Evolutionary conservation across 2,329 filamentous ascomycete genomes (phyloP), one percentile per base, ranked within the genome.

Genomic region (Monosporascus sp.): DNA sequence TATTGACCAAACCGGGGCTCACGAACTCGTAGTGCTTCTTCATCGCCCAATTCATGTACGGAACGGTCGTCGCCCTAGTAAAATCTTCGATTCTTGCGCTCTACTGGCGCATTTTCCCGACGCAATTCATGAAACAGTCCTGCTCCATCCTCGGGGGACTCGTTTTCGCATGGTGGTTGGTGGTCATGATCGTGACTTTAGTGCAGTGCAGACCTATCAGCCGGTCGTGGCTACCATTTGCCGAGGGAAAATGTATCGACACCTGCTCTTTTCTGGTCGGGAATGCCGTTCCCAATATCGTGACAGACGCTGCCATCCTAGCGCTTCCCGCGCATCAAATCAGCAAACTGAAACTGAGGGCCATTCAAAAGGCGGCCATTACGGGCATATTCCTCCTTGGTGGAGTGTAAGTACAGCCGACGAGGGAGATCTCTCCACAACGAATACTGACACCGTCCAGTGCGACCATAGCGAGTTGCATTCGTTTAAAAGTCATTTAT

Each of bases 21-120:
- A 46, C 25, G 17, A 17, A 46, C 20, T 46, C 24, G 17, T 46
- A 46, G 42, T 27, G 6, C 24, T n/a, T 46, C 42, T 46, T 14
- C 24, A 18, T 46, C 22, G 17, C 15, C 11, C 42, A 46, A 17
- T 46, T 25, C 42, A 5, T 5, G 11, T 46, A 46, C 17, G 42
- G 42, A 46, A 46, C 42, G 22, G 42, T 46, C 24, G 31, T 46
- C 20, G 24, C 42, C 11, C n/a, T 46, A n/a, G 6, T 46, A 17
- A 46, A 46, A 18, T 22, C 24, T 4, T 46, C 42, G 24, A 46
- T 51, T 14, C 49, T 51, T 4, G 17, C 25, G 5, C 6, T 51
- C n/a, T 51, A 51, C 42, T 38, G 11, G 6, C 49, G 42, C 25
- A 51, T 47, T 18, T 51, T 51, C 20, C 41, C 49, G 31, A 46